phyloP scores from a whole-genome alignment of 1,284 basidiomycete genomes.

The Cerioporus squamosus region DNA sequence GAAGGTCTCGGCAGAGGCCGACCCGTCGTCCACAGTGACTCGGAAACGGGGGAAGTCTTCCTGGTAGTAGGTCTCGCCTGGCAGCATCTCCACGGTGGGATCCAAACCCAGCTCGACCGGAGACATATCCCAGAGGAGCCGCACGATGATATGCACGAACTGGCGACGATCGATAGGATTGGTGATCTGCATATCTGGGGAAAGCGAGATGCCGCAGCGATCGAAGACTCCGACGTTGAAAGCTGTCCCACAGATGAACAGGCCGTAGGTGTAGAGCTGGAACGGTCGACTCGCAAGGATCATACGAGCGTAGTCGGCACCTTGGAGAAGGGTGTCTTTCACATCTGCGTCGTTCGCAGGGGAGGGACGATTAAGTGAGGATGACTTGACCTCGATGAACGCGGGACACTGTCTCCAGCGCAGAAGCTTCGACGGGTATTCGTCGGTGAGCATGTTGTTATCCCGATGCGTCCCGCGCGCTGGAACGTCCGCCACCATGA shows the following conservation, averaged over 20 bases:
- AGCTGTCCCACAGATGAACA: neutral
- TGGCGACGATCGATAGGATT: neutral
- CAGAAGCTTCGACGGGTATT: no score
- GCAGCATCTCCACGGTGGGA: neutral
- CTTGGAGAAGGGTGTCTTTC: neutral
- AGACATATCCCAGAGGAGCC: neutral
- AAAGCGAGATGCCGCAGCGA: neutral
- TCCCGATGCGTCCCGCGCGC: no score
- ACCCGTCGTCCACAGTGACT: neutral
- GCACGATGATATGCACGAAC: neutral
- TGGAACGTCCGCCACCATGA: no score
- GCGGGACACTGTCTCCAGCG: no score
- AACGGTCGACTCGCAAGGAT: neutral
- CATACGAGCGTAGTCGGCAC: neutral
- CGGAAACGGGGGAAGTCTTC: neutral
- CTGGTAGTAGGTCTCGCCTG: neutral
- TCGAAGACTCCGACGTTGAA: neutral
- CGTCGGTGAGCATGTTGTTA: no score
- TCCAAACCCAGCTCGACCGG: neutral
- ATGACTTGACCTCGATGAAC: no score
- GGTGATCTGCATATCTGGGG: neutral
- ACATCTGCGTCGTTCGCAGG: no score
- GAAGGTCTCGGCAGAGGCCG: neutral
- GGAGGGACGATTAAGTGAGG: no score
- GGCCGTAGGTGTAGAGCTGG: neutral